Base-by-base conservation (phyloP, 148 eudicot genomes). In the Nyssa sinensis region DNA sequence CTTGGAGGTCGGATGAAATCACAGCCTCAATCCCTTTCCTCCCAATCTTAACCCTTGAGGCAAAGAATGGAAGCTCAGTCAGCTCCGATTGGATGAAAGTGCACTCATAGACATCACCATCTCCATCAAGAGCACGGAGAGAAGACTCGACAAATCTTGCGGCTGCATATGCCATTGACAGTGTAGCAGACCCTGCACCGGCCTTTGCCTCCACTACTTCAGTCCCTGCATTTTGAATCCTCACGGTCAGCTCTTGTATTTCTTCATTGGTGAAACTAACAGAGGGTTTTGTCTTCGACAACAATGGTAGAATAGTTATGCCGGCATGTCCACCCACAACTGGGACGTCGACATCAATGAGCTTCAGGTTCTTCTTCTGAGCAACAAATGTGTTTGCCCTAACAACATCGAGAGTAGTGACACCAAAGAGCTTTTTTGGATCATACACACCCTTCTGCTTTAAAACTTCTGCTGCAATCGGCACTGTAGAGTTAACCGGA, bases 151-250 rank as follows among this genome's bases (percentile, higher is more conserved):
- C 91, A 57, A 93, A 93, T 78, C 98, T 83, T 24, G 98, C 98
- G 13, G 98, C 98, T 59, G 97, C 98, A 81, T 89, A 93, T 0
- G 98, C 97, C 98, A 93, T 93, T 0, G 98, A 93, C 69, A 93
- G 85, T 19, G 98, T 93, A 5, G 98, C 98, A 2, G 96, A 93
- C 39, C 98, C 98, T 0, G 98, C 94, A 55, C 98, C 98, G 3
- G 94, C 94, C 73, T 93, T 91, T 17, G 98, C 98, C 78, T 93
- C 98, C 76, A 93, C 97, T 24, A 93, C 98, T 75, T 93, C 98
- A 1, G 96, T 93, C 69, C 98, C 97, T 12, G 94, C 98, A 80
- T 93, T 93, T 67, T 91, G 98, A 33, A 91, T 93, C 86, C 97
- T 86, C 60, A 81, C 89, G 0, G 98, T 91, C 33, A 93, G 80